Percentiles rank a stretch among this genome's conserved stretches.
Conservation (phyloP, 495 filamentous ascomycete species). For the Corynascus novoguineensis region DNA sequence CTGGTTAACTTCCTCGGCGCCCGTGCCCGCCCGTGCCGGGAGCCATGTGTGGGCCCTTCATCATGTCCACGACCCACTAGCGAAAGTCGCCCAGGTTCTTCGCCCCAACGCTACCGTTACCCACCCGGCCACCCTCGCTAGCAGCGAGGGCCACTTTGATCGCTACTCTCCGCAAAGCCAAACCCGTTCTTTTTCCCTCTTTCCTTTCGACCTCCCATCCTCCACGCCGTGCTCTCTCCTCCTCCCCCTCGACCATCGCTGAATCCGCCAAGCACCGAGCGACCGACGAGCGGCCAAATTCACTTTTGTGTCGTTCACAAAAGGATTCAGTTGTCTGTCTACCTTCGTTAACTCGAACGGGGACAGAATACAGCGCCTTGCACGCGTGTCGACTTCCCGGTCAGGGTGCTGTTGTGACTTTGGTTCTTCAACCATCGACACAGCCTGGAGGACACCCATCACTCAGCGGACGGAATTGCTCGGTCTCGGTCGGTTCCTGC, state of each 20-base stretch:
- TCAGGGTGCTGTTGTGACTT: slow-evolving; percentile 22
- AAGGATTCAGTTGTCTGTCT: slow-evolving; percentile 27
- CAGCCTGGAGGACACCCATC: slow-evolving; percentile 17
- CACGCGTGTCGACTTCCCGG: slow-evolving; percentile 19
- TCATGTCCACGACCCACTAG: neutral
- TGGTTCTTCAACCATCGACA: slow-evolving; percentile 15
- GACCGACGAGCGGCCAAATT: slow-evolving; percentile 38
- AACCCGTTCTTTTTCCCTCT: slow-evolving; percentile 24
- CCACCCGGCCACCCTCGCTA: neutral
- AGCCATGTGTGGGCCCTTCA: slow-evolving; percentile 3
- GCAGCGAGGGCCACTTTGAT: slow-evolving; percentile 16
- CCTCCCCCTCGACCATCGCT: slow-evolving; percentile 18
- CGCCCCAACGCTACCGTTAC: slow-evolving; percentile 18
- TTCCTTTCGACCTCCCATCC: slow-evolving; percentile 22
- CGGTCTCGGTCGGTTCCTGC: slow-evolving; percentile 15
- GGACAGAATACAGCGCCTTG: slow-evolving; percentile 10
- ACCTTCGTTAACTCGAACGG: slow-evolving; percentile 25
- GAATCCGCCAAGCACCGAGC: slow-evolving; percentile 27
- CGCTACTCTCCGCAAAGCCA: slow-evolving; percentile 16
- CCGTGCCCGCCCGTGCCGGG: slow-evolving; percentile 10
- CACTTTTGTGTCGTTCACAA: slow-evolving; percentile 37
- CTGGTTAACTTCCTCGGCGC: slow-evolving; percentile 1
- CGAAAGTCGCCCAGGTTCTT: slow-evolving; percentile 12
- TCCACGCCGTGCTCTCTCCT: slow-evolving; percentile 21
- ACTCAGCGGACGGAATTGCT: slow-evolving; percentile 18